Base-by-base conservation (phyloP, 495 filamentous ascomycete species). In the Platismatia glauca region DNA sequence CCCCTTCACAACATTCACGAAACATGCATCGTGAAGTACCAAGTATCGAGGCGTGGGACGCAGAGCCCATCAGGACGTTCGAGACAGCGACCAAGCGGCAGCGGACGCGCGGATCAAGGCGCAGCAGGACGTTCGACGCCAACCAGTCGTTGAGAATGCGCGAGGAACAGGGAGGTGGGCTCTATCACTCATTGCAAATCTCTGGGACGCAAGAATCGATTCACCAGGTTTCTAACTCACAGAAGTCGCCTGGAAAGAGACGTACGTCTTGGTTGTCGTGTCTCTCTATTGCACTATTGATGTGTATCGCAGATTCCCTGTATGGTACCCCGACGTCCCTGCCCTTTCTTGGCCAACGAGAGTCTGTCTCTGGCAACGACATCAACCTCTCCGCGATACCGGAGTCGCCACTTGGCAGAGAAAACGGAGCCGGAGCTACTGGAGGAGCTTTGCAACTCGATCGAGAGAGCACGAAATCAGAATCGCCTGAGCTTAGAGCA, bases 321-420 rank as follows among this genome's bases (percentile, higher is more conserved):
- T 69, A 69, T 31, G 68, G 68, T 46, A 67, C 68, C 20, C 65
- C 68, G 24, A 64, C 44, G 11, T 69, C 68, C 41, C 55, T 63
- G 43, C 60, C 59, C 7, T 18, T 61, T 33, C 57, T 37, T 50
- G 38, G 60, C 29, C 55, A n/a, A 13, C 56, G 43, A 31, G 38
- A 62, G 12, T 37, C 34, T 9, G 13, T 46, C 41, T 29, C 15
- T 24, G 22, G 8, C 22, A 34, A 52, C 18, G 13, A 56, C 24
- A 31, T 16, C 9, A 33, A 55, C n/a, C 16, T 61, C 9, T 44
- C 39, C 31, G 24, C 59, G 12, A 50, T 67, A 31, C 65, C 67
- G 18, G 64, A 69, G 43, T 69, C 67, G 55, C 66, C 66, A 46
- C 37, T n/a, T 59, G 39, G 53, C 37, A 62, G 63, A 59, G 48